A percentile compares a stretch with the other conserved stretches of the same genome.
Evolutionary conservation across 441 rosid genomes (phyloP).

Genomic region (Pelargonium australe): DNA sequence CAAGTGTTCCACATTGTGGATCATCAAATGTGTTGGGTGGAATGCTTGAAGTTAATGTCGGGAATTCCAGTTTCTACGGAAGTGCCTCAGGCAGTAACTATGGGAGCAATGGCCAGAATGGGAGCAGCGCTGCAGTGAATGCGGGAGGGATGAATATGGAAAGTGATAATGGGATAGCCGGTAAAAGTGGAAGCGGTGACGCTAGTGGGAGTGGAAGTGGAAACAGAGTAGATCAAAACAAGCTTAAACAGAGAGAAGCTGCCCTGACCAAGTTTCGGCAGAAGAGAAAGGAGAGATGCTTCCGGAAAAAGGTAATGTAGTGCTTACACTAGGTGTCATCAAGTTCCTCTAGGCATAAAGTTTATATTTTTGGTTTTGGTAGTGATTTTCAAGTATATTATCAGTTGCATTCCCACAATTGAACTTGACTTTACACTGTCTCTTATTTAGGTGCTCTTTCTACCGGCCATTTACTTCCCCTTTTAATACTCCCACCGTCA

Average conservation of each 20-base stretch:
- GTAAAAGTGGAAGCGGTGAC: constrained; percentile 34
- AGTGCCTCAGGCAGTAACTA: constrained; percentile 63
- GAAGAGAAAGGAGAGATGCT: constrained; percentile 81
- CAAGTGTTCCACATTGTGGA: constrained; percentile 39
- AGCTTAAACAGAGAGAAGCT: constrained; percentile 49
- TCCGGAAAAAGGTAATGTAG: constrained; percentile 55
- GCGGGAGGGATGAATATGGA: constrained; percentile 35
- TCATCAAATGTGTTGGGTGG: constrained; percentile 50
- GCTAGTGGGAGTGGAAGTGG: constrained; percentile 27
- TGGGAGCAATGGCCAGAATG: constrained; percentile 48
- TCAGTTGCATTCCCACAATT: too few relatives aligned
- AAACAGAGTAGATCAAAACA: constrained; percentile 23
- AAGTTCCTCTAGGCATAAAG: background rate
- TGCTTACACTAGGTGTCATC: background rate
- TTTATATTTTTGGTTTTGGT: background rate
- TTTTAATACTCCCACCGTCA: too few relatives aligned
- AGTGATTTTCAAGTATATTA: too few relatives aligned
- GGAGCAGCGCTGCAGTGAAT: constrained; percentile 44
- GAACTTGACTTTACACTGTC: too few relatives aligned
- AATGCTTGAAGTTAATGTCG: constrained; percentile 31
- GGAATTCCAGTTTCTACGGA: constrained; percentile 54
- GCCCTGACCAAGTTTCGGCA: constrained; percentile 62
- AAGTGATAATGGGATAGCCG: constrained; percentile 43
- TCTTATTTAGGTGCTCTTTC: too few relatives aligned
- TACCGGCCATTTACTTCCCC: too few relatives aligned